A percentile compares a stretch with the other conserved stretches of the same genome.
Evolutionary conservation across 192 early-diverging fungal species (phyloP).

Genomic region (Backusella westeae): DNA sequence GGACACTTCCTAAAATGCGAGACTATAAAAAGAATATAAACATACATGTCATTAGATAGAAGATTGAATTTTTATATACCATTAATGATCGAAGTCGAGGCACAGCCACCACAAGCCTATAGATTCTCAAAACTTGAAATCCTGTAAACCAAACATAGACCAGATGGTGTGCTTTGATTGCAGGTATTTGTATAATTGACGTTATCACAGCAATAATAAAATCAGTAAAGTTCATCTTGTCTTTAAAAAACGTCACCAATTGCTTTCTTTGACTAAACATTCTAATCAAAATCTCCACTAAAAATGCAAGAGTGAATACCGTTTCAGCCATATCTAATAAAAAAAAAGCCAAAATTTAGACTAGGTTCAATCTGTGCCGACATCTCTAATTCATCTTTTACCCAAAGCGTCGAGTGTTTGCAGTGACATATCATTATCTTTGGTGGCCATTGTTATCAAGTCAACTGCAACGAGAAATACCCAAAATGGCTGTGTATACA

Average conservation of each 20-base stretch:
- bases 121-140: conserved; percentile 53
- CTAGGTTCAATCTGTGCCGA: not conserved
- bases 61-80: conserved; percentile 29
- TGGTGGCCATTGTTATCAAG: conserved; percentile 48
- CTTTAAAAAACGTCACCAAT: conserved; percentile 40
- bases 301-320: conserved; percentile 48
- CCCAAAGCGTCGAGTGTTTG: conserved; percentile 28
- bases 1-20: conserved; percentile 52
- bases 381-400: not conserved
- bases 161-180: conserved; percentile 33
- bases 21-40: conserved; percentile 28
- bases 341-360: not conserved
- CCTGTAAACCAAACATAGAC: conserved; percentile 51
- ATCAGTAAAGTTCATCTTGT: conserved; percentile 45
- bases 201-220: conserved; percentile 45
- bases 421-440: conserved; percentile 28
- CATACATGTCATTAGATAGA: not conserved
- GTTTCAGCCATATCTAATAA: conserved; percentile 38
- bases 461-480: conserved; percentile 44
- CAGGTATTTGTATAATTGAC: conserved; percentile 50
- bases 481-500: conserved; percentile 37
- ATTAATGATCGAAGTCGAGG: conserved; percentile 45
- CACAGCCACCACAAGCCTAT: conserved; percentile 48
- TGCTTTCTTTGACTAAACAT: conserved; percentile 32
- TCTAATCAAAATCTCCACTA: conserved; percentile 46